Percentiles rank a stretch among this genome's conserved stretches.
These are phyloP conservation scores for Colletotrichum sp. DNA, from an alignment of 2,329 filamentous ascomycete genomes.

Conservation along the genomic window DNA sequence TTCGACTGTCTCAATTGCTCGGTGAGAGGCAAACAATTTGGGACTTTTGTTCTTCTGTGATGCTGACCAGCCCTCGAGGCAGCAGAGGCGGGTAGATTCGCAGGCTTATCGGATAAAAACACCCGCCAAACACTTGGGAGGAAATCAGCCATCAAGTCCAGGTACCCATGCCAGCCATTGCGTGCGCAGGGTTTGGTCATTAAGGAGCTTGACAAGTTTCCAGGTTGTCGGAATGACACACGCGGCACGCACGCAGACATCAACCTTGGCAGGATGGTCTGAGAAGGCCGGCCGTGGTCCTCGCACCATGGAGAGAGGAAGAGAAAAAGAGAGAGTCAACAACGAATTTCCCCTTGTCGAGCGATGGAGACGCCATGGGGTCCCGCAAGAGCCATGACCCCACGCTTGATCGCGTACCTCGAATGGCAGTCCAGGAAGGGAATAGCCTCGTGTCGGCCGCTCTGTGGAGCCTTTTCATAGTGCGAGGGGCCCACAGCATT, in stretches of 20 bases:
- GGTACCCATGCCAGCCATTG: neutral
- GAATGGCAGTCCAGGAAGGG: neutral
- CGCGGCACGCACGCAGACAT: neutral
- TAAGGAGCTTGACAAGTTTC: neutral
- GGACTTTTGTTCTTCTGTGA: neutral
- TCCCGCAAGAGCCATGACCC: neutral
- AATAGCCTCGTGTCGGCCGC: constrained; percentile 1
- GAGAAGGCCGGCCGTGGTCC: neutral
- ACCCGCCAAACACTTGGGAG: neutral
- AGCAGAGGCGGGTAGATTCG: neutral
- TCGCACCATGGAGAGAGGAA: neutral
- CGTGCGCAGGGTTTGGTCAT: neutral
- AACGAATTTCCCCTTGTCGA: neutral
- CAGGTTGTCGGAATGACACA: neutral
- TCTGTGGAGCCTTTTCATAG: neutral
- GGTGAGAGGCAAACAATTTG: neutral
- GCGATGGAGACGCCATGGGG: neutral
- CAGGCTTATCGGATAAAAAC: neutral
- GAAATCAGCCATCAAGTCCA: neutral
- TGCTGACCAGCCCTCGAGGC: neutral
- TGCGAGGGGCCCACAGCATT: neutral
- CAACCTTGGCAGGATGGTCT: neutral
- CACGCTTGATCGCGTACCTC: neutral
- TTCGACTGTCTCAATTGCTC: neutral
- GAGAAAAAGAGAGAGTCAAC: neutral